Evolutionary conservation across 225 moss, liverwort and hornwort species (phyloP).

Genomic region (Anthoceros angustus): DNA sequence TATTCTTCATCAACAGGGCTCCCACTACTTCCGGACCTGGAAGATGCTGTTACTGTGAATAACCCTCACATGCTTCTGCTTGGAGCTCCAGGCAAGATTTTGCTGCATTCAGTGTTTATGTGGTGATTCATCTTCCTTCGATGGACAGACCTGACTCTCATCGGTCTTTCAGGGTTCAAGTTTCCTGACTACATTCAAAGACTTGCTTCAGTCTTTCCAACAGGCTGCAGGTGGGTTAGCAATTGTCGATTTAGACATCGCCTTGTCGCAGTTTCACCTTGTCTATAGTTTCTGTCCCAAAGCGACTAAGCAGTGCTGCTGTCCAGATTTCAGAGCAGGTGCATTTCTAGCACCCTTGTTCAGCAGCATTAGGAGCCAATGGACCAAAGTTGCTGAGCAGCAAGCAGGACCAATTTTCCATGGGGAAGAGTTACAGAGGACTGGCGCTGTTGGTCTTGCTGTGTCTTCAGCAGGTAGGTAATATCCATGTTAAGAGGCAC

Average conservation of each 20-base stretch:
- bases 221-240: constrained; percentile 1
- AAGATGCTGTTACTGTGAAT: constrained; percentile 27
- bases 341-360: constrained; percentile 4
- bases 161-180: constrained; percentile 2
- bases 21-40: constrained; percentile 32
- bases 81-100: constrained; percentile 22
- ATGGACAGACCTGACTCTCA: background rate
- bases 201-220: constrained; percentile 6
- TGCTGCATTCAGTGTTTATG: too few relatives aligned
- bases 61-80: constrained; percentile 39
- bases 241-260: too few relatives aligned
- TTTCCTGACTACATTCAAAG: constrained; percentile 4
- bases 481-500: background rate
- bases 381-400: constrained; percentile 4
- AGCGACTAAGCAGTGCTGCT: constrained; percentile 3
- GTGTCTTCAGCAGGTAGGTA: constrained; percentile 29
- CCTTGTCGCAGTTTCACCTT: background rate
- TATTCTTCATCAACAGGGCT: constrained; percentile 35
- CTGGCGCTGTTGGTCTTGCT: constrained; percentile 35
- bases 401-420: constrained; percentile 4
- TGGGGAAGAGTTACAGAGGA: constrained; percentile 2
- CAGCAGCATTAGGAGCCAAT: background rate
- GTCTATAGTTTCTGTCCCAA: background rate
- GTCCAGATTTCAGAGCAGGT: constrained; percentile 8
- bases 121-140: background rate